A percentile compares a stretch with the other conserved stretches of the same genome.
Evolutionary conservation across 345 rosid species (phyloP).

Genomic region (Hypericum perforatum): DNA sequence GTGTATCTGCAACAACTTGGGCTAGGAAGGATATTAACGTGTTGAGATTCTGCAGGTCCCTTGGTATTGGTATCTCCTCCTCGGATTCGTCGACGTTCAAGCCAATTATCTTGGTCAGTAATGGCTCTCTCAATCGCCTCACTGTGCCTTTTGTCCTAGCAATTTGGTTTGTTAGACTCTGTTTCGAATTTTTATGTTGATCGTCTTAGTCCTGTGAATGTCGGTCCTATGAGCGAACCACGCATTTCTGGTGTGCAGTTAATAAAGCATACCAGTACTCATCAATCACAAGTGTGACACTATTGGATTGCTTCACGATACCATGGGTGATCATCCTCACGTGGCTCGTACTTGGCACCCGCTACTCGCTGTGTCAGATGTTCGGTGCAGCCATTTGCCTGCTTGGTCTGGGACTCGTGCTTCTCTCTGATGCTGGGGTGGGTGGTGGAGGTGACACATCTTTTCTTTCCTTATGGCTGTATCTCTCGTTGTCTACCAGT

Average conservation of each 20-base stretch:
- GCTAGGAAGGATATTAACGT: background rate
- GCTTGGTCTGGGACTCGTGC: slow-evolving; percentile 47
- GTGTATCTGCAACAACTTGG: background rate
- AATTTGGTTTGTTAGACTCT: too few relatives aligned
- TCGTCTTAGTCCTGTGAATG: too few relatives aligned
- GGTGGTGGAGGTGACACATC: slow-evolving; percentile 42
- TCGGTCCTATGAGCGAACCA: background rate
- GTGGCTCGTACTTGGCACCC: slow-evolving; percentile 40
- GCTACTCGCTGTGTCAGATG: slow-evolving; percentile 42
- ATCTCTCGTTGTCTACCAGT: too few relatives aligned
- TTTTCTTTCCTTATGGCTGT: background rate
- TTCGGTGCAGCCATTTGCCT: slow-evolving; percentile 44
- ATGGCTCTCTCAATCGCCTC: background rate
- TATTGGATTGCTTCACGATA: slow-evolving; percentile 47
- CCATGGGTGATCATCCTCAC: slow-evolving; percentile 47
- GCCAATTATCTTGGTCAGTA: slow-evolving; percentile 51
- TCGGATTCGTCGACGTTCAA: slow-evolving; percentile 52
- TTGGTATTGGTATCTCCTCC: slow-evolving; percentile 57
- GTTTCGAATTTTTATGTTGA: too few relatives aligned
- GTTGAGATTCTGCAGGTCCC: slow-evolving; percentile 24
- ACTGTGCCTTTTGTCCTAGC: too few relatives aligned
- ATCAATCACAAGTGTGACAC: slow-evolving; percentile 52
- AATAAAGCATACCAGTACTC: slow-evolving; percentile 57
- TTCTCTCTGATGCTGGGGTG: slow-evolving; percentile 47
- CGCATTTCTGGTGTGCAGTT: slow-evolving; percentile 24